These are phyloP conservation scores for Punica granatum DNA, from an alignment of 345 rosid genomes.

Conservation along the genomic window DNA sequence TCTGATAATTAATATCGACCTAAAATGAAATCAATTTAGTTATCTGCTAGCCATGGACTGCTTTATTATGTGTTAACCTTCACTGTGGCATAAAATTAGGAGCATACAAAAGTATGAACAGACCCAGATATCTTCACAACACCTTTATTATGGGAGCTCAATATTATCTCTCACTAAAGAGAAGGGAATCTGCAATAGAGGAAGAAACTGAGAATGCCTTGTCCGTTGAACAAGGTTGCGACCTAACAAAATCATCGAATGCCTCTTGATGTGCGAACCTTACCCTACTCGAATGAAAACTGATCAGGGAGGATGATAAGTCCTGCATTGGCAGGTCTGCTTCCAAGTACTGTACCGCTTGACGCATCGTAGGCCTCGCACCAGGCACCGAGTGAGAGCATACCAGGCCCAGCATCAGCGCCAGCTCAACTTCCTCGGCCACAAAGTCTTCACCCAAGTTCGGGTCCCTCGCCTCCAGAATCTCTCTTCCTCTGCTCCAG, in stretches of 20 bases:
- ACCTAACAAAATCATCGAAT: not conserved
- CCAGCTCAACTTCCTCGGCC: constrained; percentile 33
- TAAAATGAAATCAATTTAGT: too few relatives aligned
- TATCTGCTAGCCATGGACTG: too few relatives aligned
- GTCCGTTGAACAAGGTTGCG: not conserved
- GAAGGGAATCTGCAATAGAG: not conserved
- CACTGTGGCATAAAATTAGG: too few relatives aligned
- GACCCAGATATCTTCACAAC: too few relatives aligned
- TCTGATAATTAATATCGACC: too few relatives aligned
- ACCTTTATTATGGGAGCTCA: too few relatives aligned
- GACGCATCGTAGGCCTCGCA: constrained; percentile 27
- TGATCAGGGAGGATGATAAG: constrained; percentile 5
- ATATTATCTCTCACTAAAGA: constrained; percentile 5
- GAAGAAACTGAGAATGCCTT: not conserved
- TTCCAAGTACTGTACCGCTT: constrained; percentile 16
- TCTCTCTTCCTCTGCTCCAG: constrained; percentile 21
- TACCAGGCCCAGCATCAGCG: constrained; percentile 31
- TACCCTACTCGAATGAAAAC: not conserved
- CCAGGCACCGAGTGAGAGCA: constrained; percentile 29
- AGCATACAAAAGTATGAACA: too few relatives aligned
- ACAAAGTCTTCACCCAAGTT: constrained; percentile 16
- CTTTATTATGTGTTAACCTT: too few relatives aligned
- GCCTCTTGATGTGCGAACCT: not conserved
- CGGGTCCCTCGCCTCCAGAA: constrained; percentile 27
- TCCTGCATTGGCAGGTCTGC: not conserved